These are phyloP conservation scores for Filosporella fistucella DNA, from an alignment of 495 filamentous ascomycete genomes.

Conservation along the genomic window DNA sequence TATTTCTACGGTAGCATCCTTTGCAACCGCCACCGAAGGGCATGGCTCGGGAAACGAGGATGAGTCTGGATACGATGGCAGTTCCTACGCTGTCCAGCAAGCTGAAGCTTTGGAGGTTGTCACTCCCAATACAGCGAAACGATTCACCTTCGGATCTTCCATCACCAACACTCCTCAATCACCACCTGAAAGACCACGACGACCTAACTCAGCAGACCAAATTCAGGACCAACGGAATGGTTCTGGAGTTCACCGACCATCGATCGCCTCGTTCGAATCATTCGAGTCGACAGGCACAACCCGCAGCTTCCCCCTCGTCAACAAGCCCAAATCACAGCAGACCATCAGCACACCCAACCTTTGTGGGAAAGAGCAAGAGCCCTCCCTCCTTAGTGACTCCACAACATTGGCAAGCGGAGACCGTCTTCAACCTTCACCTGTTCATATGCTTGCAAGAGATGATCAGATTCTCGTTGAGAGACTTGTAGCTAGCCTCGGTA, in stretches of 20 bases:
- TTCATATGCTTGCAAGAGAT: conserved; percentile 55
- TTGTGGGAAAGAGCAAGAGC: conserved; percentile 34
- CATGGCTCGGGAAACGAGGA: conserved; percentile 33
- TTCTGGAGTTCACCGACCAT: conserved; percentile 34
- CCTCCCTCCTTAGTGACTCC: conserved; percentile 33
- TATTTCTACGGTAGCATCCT: conserved; percentile 72
- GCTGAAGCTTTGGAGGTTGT: conserved; percentile 35
- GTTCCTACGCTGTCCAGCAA: conserved; percentile 21
- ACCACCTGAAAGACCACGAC: conserved; percentile 10
- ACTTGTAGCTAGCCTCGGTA: conserved; percentile 68
- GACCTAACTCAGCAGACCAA: conserved; percentile 10
- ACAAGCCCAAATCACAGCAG: conserved; percentile 37
- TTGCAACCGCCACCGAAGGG: conserved; percentile 78
- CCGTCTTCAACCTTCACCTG: conserved; percentile 28
- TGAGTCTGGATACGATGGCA: conserved; percentile 27
- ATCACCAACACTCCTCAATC: conserved; percentile 4
- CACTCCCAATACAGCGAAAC: conserved; percentile 28
- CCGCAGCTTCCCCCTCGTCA: conserved; percentile 48
- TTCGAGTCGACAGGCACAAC: conserved; percentile 33
- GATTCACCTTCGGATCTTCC: conserved; percentile 16
- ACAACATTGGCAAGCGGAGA: conserved; percentile 21
- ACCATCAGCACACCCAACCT: conserved; percentile 20
- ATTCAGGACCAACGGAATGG: conserved; percentile 7
- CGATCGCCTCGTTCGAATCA: conserved; percentile 40
- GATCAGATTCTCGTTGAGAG: conserved; percentile 74